A percentile compares a stretch with the other conserved stretches of the same genome.
These are phyloP conservation scores for Remersonia thermophila DNA, from an alignment of 2,329 filamentous ascomycete species.

Conservation along the genomic window DNA sequence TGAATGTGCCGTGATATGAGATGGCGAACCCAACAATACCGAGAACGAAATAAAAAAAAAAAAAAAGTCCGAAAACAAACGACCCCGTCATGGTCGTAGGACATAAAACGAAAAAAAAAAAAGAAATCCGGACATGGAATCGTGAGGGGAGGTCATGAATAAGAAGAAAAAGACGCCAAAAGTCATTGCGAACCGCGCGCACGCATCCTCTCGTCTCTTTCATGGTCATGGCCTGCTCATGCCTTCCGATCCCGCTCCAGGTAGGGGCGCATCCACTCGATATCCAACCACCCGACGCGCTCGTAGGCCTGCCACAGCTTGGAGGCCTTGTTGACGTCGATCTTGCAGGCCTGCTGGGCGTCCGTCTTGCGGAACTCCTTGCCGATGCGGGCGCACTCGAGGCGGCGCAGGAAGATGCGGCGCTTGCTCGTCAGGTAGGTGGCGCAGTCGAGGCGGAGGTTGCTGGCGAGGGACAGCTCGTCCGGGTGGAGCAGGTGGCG, in stretches of 20 bases:
- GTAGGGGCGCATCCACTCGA: constrained; percentile 17
- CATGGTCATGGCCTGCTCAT: no score
- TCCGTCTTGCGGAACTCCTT: constrained; percentile 94
- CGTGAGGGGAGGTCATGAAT: no score
- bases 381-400: constrained; percentile 51
- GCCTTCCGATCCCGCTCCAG: constrained; percentile 52
- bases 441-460: constrained; percentile 70
- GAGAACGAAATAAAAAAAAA: no score
- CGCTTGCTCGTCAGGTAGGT: constrained; percentile 90
- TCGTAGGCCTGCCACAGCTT: constrained; percentile 87
- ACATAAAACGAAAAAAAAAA: no score
- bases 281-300: constrained; percentile 69
- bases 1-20: constrained; percentile 1
- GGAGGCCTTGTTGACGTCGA: constrained; percentile 94
- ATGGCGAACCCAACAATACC: constrained; percentile 9
- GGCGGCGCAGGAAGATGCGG: constrained; percentile 69
- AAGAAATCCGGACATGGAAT: no score
- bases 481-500: constrained; percentile 61
- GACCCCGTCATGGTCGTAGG: no score
- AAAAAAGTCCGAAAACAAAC: no score
- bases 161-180: no score
- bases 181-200: no score
- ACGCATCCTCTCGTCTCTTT: no score
- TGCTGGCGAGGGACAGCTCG: constrained; percentile 64
- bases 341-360: constrained; percentile 92